A percentile compares a stretch with the other conserved stretches of the same genome.
Evolutionary conservation across 192 early-diverging fungal species (phyloP).

Genomic region (Oehlia diaphana): DNA sequence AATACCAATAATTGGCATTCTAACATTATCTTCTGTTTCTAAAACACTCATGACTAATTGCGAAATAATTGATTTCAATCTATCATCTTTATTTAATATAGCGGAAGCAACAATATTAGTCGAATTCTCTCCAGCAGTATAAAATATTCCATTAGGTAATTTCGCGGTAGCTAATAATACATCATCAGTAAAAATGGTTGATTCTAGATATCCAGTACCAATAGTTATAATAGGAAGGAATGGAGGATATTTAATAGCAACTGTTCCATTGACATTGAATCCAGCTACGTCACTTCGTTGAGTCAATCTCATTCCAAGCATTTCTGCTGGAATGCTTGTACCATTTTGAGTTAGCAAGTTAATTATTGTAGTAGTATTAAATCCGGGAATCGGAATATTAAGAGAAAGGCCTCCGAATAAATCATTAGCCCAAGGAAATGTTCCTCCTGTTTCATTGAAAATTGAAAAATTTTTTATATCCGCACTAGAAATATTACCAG

Average conservation of each 20-base stretch:
- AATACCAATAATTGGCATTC: background rate
- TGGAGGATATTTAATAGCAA: constrained; percentile 5
- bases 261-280: background rate
- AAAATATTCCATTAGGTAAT: background rate
- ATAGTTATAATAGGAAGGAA: background rate
- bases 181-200: background rate
- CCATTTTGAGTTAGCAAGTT: background rate
- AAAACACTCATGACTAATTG: background rate
- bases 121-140: background rate
- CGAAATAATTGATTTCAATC: background rate
- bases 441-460: background rate
- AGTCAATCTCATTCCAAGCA: background rate
- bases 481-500: background rate
- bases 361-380: background rate
- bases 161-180: background rate
- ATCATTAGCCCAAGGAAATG: background rate
- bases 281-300: constrained; percentile 4
- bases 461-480: background rate
- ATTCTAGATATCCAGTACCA: background rate
- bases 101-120: background rate
- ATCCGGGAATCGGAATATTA: background rate
- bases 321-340: background rate
- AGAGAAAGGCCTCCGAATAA: background rate
- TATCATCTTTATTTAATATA: background rate
- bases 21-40: background rate